Percentiles rank a stretch among this genome's conserved stretches.
phyloP scores from a whole-genome alignment of 2,329 filamentous ascomycete genomes.

The Rutstroemia sp. region DNA sequence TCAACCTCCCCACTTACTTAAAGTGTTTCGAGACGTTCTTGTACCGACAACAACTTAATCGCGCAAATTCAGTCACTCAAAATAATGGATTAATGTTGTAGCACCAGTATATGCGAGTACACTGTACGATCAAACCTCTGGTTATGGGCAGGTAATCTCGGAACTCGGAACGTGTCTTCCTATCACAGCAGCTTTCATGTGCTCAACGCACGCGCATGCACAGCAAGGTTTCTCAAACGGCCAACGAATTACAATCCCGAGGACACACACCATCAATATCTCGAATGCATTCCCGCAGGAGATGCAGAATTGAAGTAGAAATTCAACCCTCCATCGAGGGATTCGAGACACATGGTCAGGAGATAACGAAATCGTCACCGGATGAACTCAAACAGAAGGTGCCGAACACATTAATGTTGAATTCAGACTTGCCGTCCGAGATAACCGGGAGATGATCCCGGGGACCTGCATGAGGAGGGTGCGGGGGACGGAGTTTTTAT shows the following conservation, averaged over 20 bases:
- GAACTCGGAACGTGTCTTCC: neutral
- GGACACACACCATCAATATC: neutral
- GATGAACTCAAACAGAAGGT: neutral
- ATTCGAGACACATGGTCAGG: neutral
- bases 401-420: neutral
- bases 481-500: neutral
- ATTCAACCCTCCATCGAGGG: neutral
- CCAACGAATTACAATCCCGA: neutral
- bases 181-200: neutral
- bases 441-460: conserved; percentile 1
- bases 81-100: too few species aligned
- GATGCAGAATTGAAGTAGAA: neutral
- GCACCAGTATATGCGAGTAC: neutral
- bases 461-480: neutral
- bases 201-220: neutral
- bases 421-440: neutral
- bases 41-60: too few species aligned
- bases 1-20: too few species aligned
- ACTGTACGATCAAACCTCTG: neutral
- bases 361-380: neutral
- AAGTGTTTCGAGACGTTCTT: too few species aligned
- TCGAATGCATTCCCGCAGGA: neutral
- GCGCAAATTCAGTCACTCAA: too few species aligned
- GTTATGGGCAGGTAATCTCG: neutral
- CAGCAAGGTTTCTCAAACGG: neutral